These are phyloP conservation scores for Kluyveromyces siamensis DNA, from an alignment of 805 yeast genomes.

Conservation along the genomic window DNA sequence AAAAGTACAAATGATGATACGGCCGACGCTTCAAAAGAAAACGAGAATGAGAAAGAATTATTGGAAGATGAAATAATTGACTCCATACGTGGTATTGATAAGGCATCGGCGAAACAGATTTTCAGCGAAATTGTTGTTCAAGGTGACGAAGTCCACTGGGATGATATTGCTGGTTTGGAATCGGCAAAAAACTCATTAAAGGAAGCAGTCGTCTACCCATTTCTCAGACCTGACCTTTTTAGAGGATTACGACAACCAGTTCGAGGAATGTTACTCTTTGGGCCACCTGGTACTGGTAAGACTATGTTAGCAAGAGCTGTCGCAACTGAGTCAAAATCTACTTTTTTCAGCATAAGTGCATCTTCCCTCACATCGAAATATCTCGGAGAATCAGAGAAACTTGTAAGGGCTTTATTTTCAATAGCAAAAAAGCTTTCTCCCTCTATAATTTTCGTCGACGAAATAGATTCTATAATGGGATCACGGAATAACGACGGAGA, in stretches of 20 bases:
- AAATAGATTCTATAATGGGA: constrained; percentile 83
- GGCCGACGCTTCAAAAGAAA: background rate
- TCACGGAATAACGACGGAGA: constrained; percentile 64
- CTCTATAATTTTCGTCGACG: constrained; percentile 91
- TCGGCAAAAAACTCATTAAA: constrained; percentile 80
- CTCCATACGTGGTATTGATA: constrained; percentile 59
- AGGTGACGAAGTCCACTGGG: constrained; percentile 94
- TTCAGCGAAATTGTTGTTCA: constrained; percentile 81
- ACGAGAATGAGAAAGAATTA: constrained; percentile 10
- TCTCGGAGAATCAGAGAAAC: constrained; percentile 84
- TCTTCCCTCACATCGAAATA: constrained; percentile 77
- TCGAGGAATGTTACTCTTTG: constrained; percentile 89
- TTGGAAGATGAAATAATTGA: constrained; percentile 22
- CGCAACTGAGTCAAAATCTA: constrained; percentile 90
- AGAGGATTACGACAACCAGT: constrained; percentile 92
- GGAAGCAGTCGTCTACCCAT: constrained; percentile 95
- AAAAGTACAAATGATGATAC: background rate
- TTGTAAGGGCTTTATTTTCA: constrained; percentile 80
- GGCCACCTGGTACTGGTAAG: constrained; percentile 98
- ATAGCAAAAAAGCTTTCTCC: constrained; percentile 85
- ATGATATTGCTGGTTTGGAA: constrained; percentile 88
- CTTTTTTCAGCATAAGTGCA: constrained; percentile 87
- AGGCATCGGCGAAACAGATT: constrained; percentile 70
- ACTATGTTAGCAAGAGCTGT: constrained; percentile 98
- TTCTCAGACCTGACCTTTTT: constrained; percentile 86